Evolutionary conservation across 108 stramenopile species (phyloP).

Genomic region (Skeletonema menzelii): DNA sequence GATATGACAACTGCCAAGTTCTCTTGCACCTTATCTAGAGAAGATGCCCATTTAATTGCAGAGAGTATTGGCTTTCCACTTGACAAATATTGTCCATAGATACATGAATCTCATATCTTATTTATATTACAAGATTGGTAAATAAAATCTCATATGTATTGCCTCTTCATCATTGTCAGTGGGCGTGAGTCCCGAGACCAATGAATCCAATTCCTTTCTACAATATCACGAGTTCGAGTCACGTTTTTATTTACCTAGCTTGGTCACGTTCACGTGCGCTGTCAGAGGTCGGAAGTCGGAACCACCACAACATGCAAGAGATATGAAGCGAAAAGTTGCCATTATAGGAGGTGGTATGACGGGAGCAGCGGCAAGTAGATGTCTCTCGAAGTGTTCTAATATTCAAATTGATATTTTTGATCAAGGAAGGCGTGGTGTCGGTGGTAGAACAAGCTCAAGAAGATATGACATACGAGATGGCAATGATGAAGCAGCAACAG

Average conservation of each 20-base stretch:
- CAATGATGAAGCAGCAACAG: slow-evolving; percentile 1
- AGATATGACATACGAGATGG: not conserved
- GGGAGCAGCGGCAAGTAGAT: slow-evolving; percentile 31
- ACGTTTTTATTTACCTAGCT: too few species aligned
- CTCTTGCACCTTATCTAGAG: slow-evolving; percentile 29
- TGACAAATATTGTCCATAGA: slow-evolving; percentile 28
- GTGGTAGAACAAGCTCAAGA: slow-evolving; percentile 57
- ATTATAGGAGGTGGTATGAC: slow-evolving; percentile 57
- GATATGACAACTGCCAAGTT: slow-evolving; percentile 35
- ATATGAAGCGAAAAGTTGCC: slow-evolving; percentile 19
- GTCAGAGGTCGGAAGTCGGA: too few species aligned
- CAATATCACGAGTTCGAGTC: too few species aligned
- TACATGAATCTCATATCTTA: not conserved
- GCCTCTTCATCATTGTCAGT: too few species aligned
- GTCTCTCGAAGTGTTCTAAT: slow-evolving; percentile 8
- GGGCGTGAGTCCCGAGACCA: too few species aligned
- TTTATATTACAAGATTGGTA: too few species aligned
- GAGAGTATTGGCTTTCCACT: slow-evolving; percentile 49
- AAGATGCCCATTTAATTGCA: slow-evolving; percentile 47
- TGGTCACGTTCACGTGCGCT: too few species aligned
- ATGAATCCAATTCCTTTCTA: too few species aligned
- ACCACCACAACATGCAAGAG: too few species aligned
- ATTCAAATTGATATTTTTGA: slow-evolving; percentile 54
- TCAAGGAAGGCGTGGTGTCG: slow-evolving; percentile 67
- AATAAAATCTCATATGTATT: too few species aligned